Base-by-base conservation (phyloP, 2,329 filamentous ascomycete genomes). In the Aspergillus sp. region DNA sequence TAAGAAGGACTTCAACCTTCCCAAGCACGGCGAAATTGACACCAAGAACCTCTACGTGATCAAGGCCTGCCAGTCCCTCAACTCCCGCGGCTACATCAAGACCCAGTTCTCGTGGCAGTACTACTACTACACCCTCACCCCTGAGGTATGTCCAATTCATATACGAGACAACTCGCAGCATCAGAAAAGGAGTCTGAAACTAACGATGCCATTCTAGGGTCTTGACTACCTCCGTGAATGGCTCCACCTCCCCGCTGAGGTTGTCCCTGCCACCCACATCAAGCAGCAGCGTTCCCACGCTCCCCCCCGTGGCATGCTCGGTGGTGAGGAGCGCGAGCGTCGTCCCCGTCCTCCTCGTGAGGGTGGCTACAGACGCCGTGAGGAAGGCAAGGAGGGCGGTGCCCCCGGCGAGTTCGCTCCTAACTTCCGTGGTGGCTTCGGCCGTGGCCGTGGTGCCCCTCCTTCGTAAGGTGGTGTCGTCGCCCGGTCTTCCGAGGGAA, bases 61-160 rank as follows among this genome's bases (percentile, higher is more conserved):
- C 88, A 99, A 99, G 89, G 95, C 95, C 76, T 89, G 88, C 83
- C 95, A 99, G 86, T 99, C 95, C 67, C 88, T 99, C 77, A 96
- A 88, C 84, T 97, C 93, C 72, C 93, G 95, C 80, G 93, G 93
- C 79, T 98, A 91, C 82, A 88, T 99, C 83, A 99, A 99, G 91
- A 99, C 95, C 74, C 95, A 96, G 83, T 99, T 99, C 90, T 96
- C 92, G 70, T 96, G 92, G 92, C 92, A 96, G 84, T 96, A 93
- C 87, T 96, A 98, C 89, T 99, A 99, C 90, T 99, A 99, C 89
- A 97, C 95, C 82, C 89, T 99, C 82, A 97, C 93, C 80, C 91
- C 93, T 77, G 93, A 98, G 71, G 68, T 70, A 68, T 24, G 68
- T 38, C 12, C 15, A 5, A 34, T 3, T n/a, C n/a, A 11, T n/a